These are phyloP conservation scores for Ilyonectria mors-panacis DNA, from an alignment of 2,329 filamentous ascomycete genomes.

Conservation along the genomic window DNA sequence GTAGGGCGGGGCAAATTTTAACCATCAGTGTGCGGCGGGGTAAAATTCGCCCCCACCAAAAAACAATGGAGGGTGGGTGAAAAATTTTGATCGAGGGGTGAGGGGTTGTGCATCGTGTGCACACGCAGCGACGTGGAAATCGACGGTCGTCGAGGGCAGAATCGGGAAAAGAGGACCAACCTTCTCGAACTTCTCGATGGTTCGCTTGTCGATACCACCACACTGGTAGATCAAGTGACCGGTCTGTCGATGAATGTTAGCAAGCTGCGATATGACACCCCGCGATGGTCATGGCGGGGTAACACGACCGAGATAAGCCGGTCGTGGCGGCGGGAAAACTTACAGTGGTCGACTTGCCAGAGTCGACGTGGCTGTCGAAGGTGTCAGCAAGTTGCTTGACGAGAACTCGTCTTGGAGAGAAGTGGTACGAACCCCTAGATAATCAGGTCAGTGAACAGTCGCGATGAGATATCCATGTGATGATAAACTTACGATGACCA, in stretches of 20 bases:
- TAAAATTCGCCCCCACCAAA: conserved; percentile 36
- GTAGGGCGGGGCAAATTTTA: conserved; percentile 24
- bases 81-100: conserved; percentile 36
- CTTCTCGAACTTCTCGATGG: conserved; percentile 99
- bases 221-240: conserved; percentile 99
- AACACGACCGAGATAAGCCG: conserved; percentile 21
- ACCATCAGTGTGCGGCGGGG: conserved; percentile 39
- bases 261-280: conserved; percentile 20
- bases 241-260: conserved; percentile 62
- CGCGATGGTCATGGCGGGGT: conserved; percentile 36
- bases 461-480: conserved; percentile 11
- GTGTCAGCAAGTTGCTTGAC: neutral
- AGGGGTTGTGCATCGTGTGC: conserved; percentile 25
- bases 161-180: conserved; percentile 66
- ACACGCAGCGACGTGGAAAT: conserved; percentile 33
- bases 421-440: conserved; percentile 48
- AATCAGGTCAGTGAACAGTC: neutral
- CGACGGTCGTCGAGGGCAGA: conserved; percentile 31
- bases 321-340: conserved; percentile 57
- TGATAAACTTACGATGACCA: conserved; percentile 81
- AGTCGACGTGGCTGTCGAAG: conserved; percentile 88
- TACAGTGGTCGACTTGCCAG: conserved; percentile 98
- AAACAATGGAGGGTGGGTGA: conserved; percentile 28
- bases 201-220: conserved; percentile 99
- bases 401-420: neutral